phyloP scores from a whole-genome alignment of 768 basidiomycete species.

The Auriculariales sp. region DNA sequence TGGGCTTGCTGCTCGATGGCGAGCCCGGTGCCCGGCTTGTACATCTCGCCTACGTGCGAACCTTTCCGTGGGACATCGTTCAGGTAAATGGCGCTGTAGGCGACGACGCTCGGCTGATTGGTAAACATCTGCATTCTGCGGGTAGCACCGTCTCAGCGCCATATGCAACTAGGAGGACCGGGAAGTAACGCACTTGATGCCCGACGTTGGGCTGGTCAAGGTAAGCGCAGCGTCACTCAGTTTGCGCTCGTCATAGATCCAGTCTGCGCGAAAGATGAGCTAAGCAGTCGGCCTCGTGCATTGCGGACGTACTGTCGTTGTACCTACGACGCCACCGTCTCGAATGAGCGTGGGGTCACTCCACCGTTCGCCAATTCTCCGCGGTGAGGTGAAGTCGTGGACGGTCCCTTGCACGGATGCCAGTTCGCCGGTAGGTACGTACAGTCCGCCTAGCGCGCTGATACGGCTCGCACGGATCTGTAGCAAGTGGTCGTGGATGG shows the following conservation, averaged over 20 bases:
- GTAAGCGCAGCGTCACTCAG: background rate
- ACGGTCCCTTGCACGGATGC: background rate
- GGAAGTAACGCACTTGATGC: background rate
- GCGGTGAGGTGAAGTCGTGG: background rate
- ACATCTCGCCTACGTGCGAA: background rate
- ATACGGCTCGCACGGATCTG: background rate
- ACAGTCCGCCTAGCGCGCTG: background rate
- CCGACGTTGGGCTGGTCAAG: background rate
- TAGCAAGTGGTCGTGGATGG: background rate
- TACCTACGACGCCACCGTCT: constrained; percentile 18
- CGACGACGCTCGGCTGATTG: background rate
- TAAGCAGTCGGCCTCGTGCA: background rate
- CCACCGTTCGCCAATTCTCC: background rate
- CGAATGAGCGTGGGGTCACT: constrained; percentile 17
- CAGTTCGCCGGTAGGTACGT: background rate
- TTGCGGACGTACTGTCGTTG: background rate
- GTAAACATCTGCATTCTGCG: background rate
- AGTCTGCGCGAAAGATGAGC: background rate
- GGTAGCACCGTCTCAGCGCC: too few species aligned
- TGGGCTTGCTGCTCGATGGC: background rate
- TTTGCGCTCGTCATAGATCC: background rate
- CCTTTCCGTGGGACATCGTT: background rate
- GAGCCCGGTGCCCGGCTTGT: background rate
- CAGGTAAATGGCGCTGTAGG: background rate
- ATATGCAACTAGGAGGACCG: too few species aligned